Evolutionary conservation across 108 stramenopile genomes (phyloP), one percentile per base, ranked within the genome.

Genomic region (Cyclotella atomus): DNA sequence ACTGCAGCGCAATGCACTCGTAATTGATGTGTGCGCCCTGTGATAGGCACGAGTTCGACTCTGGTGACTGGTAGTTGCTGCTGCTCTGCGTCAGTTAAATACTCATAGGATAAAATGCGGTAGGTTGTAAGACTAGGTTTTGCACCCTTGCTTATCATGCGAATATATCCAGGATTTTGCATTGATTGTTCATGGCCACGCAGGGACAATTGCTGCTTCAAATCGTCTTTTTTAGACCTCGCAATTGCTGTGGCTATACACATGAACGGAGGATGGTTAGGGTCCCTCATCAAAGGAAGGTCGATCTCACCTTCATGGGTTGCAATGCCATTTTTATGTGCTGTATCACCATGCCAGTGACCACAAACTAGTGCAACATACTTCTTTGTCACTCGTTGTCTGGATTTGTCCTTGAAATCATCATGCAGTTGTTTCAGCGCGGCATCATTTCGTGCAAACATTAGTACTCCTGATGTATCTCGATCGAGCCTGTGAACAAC

Each of bases 1-100:
- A 91, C 44, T 15, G 77, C 89, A 20, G 90, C 89, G 59, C 87
- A 81, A 65, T 95, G 94, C 0, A 92, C 91, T 19, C 94, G 84
- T 6, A 95, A 64, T 60, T 95, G 94, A 59, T 95, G 94, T 12
- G 90, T 91, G 12, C 90, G 72, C 14, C 90, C 90, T 5, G 90
- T 91, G 17, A 75, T 68, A 7, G 88, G 90, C 15, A 10, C 15
- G 10, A 88, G 34, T 62, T 85, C 82, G 1, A 91, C 50, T 24
- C 90, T 75, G 0, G 88, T 85, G 14, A 87, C 81, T 19, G 88
- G 86, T 27, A 74, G 65, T 6, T 36, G 27, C 24, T 16, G 29
- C 27, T 15, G 44, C 35, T 35, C 24, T 14, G 4, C 3, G 46
- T 64, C 72, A 56, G 19, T 46, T 53, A 81, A 73, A 81, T 64